Evolutionary conservation across 768 basidiomycete genomes (phyloP).

Genomic region (Agrocybe chaxingu): DNA sequence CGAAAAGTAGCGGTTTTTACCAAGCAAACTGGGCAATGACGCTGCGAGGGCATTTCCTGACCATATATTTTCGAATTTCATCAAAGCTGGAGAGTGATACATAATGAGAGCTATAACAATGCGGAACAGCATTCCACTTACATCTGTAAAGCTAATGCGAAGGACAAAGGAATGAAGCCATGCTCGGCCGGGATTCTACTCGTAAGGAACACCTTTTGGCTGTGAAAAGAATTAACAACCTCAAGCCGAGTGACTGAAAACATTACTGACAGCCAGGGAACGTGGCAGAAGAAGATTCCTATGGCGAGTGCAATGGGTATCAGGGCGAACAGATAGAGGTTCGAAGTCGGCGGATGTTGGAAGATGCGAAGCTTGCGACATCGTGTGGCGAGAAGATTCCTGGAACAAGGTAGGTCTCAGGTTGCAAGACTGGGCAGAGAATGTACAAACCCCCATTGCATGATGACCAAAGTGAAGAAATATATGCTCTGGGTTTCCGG

Average conservation of each 20-base stretch:
- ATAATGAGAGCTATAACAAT: background rate
- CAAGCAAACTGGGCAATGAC: constrained; percentile 20
- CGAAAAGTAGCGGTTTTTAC: constrained; percentile 7
- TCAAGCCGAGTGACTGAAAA: background rate
- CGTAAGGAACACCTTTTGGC: constrained; percentile 49
- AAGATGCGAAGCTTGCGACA: constrained; percentile 52
- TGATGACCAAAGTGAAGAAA: constrained; percentile 49
- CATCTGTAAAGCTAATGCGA: constrained; percentile 25
- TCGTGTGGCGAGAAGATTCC: constrained; percentile 54
- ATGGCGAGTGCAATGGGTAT: constrained; percentile 41
- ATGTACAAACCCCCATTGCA: constrained; percentile 46
- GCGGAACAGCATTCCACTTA: constrained; percentile 7
- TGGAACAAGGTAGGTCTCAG: background rate
- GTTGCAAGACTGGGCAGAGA: background rate
- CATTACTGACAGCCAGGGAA: constrained; percentile 33
- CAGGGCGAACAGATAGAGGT: constrained; percentile 44
- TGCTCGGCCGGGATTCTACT: constrained; percentile 39
- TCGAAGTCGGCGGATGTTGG: constrained; percentile 47
- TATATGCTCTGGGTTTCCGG: constrained; percentile 51
- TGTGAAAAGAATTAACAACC: constrained; percentile 1
- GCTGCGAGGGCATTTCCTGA: constrained; percentile 19
- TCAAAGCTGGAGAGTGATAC: constrained; percentile 18
- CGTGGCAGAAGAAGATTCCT: constrained; percentile 39
- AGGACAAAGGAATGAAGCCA: constrained; percentile 52
- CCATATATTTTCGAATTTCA: constrained; percentile 21